Conservation (phyloP, 75 land plant genomes). For the Larix kaempferi region DNA sequence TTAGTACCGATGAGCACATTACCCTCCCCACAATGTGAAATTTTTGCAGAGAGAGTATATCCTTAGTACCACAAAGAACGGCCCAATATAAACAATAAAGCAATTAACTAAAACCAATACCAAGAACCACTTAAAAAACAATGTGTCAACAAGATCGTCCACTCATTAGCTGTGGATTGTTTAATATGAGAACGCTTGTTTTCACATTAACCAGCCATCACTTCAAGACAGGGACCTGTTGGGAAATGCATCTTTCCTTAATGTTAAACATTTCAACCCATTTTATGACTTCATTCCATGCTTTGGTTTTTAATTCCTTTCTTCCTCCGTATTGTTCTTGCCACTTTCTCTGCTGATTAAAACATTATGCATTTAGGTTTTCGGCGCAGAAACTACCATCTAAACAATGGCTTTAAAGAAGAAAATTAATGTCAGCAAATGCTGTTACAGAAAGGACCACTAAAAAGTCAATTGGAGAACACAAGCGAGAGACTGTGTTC, state of each 20-base stretch:
- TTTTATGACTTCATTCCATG: not conserved
- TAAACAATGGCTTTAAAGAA: not conserved
- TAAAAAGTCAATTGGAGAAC: not conserved
- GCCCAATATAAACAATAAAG: not conserved
- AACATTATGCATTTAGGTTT: not conserved
- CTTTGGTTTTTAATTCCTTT: not conserved
- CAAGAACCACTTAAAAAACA: not conserved
- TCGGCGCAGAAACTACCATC: not conserved
- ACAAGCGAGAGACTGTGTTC: not conserved
- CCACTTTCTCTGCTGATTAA: not conserved
- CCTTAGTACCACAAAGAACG: not conserved
- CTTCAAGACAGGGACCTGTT: not conserved
- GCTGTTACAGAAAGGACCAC: too few species aligned
- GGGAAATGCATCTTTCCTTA: not conserved
- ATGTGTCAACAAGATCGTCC: not conserved
- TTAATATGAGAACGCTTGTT: not conserved
- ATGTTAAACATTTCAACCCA: not conserved
- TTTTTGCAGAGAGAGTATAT: too few species aligned
- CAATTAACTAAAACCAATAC: not conserved
- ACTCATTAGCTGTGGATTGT: not conserved
- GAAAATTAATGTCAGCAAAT: too few species aligned
- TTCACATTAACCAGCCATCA: not conserved
- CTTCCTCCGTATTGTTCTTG: not conserved
- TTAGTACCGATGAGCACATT: too few species aligned
- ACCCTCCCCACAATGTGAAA: too few species aligned